Base-by-base conservation (phyloP, 2,329 filamentous ascomycete species). In the Arthroderma uncinatum region DNA sequence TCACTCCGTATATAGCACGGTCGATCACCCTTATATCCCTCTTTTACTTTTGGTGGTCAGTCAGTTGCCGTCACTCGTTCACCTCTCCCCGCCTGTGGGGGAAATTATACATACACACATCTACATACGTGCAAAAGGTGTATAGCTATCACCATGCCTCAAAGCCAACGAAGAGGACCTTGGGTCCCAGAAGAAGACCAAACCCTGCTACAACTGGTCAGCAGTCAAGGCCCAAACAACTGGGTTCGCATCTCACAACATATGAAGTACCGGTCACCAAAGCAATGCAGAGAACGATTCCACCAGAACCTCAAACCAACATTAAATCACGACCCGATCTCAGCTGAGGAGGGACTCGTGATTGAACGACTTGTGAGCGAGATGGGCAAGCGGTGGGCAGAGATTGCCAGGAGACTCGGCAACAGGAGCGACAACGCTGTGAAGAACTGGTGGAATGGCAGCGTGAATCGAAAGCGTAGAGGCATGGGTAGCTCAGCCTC, bases 381-480 rank as follows among this genome's bases (percentile, higher is more conserved):
- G 64, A 83, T 89, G 75, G 90, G 90, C 61, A 92, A 90, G 76
- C 83, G 87, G 57, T 96, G 91, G 91, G 91, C 91, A 1, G 89
- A 96, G 68, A 96, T 96, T 67, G 89, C 91, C 47, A 81, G 91
- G 63, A 79, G 83, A 48, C 79, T 96, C 19, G 80, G 85, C 56
- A 89, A 89, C 62, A 85, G 91, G 67, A 95, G 90, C 71, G 91
- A 96, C 76, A 96, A 96, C 67, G 87, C 89, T 28, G 89, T 96
- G 62, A 96, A 96, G 81, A 96, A 96, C 72, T 96, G 90, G 89
- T 95, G 88, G 88, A 95, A 95, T 69, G 90, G 91, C 53, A 88
- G 86, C 69, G 87, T 91, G 79, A 95, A 95, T 74, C 83, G 90
- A 66, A 80, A 86, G 66, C 79, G 77, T 66, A 76, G 83, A 62